Evolutionary conservation across 2,329 filamentous ascomycete species (phyloP).

Genomic region (Aspergillus udagawae): DNA sequence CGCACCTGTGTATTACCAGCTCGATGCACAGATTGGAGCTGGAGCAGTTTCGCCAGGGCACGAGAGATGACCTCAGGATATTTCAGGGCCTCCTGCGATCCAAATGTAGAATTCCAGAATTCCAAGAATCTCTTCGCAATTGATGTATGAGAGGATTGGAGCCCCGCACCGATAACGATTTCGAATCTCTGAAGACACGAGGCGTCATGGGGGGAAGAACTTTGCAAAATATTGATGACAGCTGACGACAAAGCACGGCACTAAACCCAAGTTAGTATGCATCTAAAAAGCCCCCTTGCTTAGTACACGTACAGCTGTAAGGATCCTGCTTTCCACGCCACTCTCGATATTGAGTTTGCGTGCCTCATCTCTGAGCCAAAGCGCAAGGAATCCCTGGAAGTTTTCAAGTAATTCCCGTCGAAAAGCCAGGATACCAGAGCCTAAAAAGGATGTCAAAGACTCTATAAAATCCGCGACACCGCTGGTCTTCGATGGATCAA

Average conservation of each 20-base stretch:
- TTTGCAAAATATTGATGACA: constrained; percentile 29
- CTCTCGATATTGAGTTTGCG: constrained; percentile 23
- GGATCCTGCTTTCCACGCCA: constrained; percentile 27
- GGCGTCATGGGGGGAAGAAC: constrained; percentile 22
- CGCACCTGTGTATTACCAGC: constrained; percentile 25
- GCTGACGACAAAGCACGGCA: constrained; percentile 30
- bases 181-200: constrained; percentile 50
- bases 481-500: constrained; percentile 38
- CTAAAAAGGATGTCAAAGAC: constrained; percentile 52
- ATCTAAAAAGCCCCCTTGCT: neutral
- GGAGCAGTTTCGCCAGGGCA: constrained; percentile 57
- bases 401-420: constrained; percentile 55
- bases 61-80: constrained; percentile 64
- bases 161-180: constrained; percentile 48
- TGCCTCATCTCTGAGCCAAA: constrained; percentile 34
- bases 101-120: constrained; percentile 70
- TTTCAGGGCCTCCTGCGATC: constrained; percentile 53
- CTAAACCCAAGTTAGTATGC: constrained; percentile 24
- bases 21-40: constrained; percentile 46
- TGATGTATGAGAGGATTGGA: constrained; percentile 49
- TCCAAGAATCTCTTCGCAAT: constrained; percentile 51
- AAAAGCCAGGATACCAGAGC: constrained; percentile 47
- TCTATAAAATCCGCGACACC: constrained; percentile 49
- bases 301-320: constrained; percentile 32
- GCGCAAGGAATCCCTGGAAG: constrained; percentile 48